Conservation (phyloP, 768 basidiomycete genomes). For the Amanita jacksonii region DNA sequence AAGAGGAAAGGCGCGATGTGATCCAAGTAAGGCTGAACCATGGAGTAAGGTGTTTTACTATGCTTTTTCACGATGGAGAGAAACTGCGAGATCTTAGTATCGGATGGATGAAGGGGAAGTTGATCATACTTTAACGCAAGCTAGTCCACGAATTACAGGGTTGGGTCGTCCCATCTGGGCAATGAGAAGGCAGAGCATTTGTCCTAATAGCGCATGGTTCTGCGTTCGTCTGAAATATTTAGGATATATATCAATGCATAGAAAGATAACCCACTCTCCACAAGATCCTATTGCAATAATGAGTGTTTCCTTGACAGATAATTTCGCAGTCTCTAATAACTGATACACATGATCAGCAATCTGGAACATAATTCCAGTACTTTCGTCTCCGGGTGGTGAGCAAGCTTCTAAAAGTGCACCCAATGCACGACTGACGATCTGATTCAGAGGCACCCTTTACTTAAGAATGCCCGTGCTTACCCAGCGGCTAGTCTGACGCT, state of each 20-base stretch:
- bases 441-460: background rate
- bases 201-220: slow-evolving; percentile 44
- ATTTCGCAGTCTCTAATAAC: slow-evolving; percentile 35
- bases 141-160: slow-evolving; percentile 58
- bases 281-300: slow-evolving; percentile 52
- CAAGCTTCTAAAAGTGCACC: slow-evolving; percentile 38
- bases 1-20: slow-evolving; percentile 60
- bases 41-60: slow-evolving; percentile 51
- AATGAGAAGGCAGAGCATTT: slow-evolving; percentile 52
- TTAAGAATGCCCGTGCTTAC: slow-evolving; percentile 28
- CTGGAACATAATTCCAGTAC: slow-evolving; percentile 25
- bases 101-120: slow-evolving; percentile 1
- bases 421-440: slow-evolving; percentile 33
- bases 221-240: slow-evolving; percentile 27
- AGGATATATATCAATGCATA: background rate
- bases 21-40: slow-evolving; percentile 63
- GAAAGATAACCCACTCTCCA: slow-evolving; percentile 29
- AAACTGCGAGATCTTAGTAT: slow-evolving; percentile 32
- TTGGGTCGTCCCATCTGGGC: slow-evolving; percentile 60
- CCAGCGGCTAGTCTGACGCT: slow-evolving; percentile 59
- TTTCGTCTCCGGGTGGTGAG: slow-evolving; percentile 21
- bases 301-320: slow-evolving; percentile 51
- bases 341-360: slow-evolving; percentile 39
- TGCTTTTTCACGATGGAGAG: slow-evolving; percentile 44
- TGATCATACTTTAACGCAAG: slow-evolving; percentile 51